A percentile compares a stretch with the other conserved stretches of the same genome.
Evolutionary conservation across 2,329 filamentous ascomycete species (phyloP).

Genomic region (Fusarium sp.): DNA sequence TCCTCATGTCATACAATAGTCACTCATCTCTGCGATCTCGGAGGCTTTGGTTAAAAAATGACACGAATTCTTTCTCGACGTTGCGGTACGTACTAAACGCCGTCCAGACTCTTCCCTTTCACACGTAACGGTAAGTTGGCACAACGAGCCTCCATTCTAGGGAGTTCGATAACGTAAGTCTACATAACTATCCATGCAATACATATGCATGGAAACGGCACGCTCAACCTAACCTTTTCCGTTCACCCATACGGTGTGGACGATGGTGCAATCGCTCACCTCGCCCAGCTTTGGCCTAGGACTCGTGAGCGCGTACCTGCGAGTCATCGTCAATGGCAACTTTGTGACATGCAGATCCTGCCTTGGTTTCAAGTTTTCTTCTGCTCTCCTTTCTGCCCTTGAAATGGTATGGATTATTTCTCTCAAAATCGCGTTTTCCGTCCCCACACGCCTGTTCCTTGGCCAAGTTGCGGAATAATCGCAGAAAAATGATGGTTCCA

Average conservation of each 20-base stretch:
- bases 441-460: constrained; percentile 12
- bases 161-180: constrained; percentile 43
- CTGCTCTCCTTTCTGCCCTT: constrained; percentile 10
- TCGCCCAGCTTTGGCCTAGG: constrained; percentile 33
- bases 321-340: constrained; percentile 47
- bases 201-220: constrained; percentile 35
- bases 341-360: constrained; percentile 47
- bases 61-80: background rate
- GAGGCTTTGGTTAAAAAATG: background rate
- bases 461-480: constrained; percentile 9
- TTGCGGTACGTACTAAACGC: constrained; percentile 5
- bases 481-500: constrained; percentile 29
- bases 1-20: background rate
- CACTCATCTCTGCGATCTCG: background rate
- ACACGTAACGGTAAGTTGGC: constrained; percentile 25
- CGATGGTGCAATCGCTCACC: constrained; percentile 43
- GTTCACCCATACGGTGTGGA: constrained; percentile 38
- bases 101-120: constrained; percentile 7
- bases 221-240: constrained; percentile 38
- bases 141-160: constrained; percentile 31
- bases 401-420: constrained; percentile 9
- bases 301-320: constrained; percentile 37
- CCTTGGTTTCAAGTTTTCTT: constrained; percentile 41
- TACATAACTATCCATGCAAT: constrained; percentile 35
- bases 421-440: background rate